Base-by-base conservation (phyloP, 106 monocot genomes). In the Dendrobium huoshanense region DNA sequence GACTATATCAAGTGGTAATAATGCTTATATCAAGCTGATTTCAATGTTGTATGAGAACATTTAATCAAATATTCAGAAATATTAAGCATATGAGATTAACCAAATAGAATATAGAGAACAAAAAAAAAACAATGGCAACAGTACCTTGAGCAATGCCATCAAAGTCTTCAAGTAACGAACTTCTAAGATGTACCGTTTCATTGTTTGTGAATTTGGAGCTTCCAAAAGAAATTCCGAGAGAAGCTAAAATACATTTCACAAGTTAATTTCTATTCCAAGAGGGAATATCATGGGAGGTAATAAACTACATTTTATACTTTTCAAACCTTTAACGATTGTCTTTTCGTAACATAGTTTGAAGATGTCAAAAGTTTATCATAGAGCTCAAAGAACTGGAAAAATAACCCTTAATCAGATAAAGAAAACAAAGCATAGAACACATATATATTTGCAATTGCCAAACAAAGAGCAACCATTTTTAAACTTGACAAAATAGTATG, bases 181-280 rank as follows among this genome's bases (percentile, higher is more conserved):
- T 83, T 99, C 91, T 83, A 84, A 56, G 77, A 99, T 99, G 84
- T 91, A 99, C 24, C 95, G 88, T 86, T 93, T 99, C 99, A 99
- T 95, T 79, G 88, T 90, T 78, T 91, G 91, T 44, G 91, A 80
- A 87, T 99, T 95, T 77, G 93, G 88, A 80, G 99, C 45, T 79
- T 99, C 99, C 87, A 99, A 84, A 81, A 99, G 89, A 81, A 99
- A 91, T 80, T 99, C 99, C 67, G 93, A 89, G n/a, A 99, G 91
- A 87, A 99, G 78, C 99, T 99, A 84, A 65, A 86, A 77, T 41
- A 29, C 43, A 84, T 24, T 41, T 67, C 10, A 81, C 33, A 40
- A 40, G 42, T 41, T 77, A 77, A 42, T 67, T 54, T 11, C 42
- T 41, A 18, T 74, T 77, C 27, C 2, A 41, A 81, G 78, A 42